A percentile compares a stretch with the other conserved stretches of the same genome.
Conservation (phyloP, 2,329 filamentous ascomycete genomes). For the Diaporthe vaccinii region DNA sequence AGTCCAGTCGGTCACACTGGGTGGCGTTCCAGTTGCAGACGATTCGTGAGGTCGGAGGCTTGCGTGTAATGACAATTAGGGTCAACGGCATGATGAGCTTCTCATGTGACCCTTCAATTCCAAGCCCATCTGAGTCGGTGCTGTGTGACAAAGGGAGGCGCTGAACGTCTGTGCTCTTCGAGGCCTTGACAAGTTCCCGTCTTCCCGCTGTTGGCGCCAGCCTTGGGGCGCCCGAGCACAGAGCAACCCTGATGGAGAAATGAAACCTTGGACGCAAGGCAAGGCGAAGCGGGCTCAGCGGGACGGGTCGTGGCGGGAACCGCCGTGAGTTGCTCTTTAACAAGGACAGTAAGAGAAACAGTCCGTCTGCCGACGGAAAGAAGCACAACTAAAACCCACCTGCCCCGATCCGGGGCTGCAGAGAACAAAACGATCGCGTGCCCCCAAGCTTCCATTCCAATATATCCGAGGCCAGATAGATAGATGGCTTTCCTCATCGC, state of each 20-base stretch:
- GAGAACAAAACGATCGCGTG: slow-evolving; percentile 17
- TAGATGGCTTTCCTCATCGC: slow-evolving; percentile 13
- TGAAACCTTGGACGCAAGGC: slow-evolving; percentile 28
- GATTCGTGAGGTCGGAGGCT: neutral
- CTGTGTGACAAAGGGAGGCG: slow-evolving; percentile 20
- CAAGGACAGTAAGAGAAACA: slow-evolving; percentile 8
- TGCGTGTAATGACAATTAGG: neutral
- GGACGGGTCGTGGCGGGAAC: slow-evolving; percentile 36
- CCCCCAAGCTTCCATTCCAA: slow-evolving; percentile 29
- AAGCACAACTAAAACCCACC: slow-evolving; percentile 15
- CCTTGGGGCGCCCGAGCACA: slow-evolving; percentile 22
- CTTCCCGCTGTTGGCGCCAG: slow-evolving; percentile 32
- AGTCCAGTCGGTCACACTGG: neutral
- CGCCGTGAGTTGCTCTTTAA: slow-evolving; percentile 30
- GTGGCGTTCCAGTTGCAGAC: neutral
- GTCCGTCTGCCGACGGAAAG: slow-evolving; percentile 20
- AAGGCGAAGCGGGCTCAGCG: slow-evolving; percentile 30
- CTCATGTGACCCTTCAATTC: slow-evolving; percentile 23
- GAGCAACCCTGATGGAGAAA: slow-evolving; percentile 27
- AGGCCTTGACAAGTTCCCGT: slow-evolving; percentile 19
- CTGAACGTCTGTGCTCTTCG: slow-evolving; percentile 16
- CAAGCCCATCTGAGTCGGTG: slow-evolving; percentile 1
- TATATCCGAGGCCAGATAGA: slow-evolving; percentile 19
- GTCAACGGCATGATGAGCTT: neutral
- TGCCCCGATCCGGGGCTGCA: slow-evolving; percentile 10